These are phyloP conservation scores for Metarhizium brunneum DNA, from an alignment of 2,329 filamentous ascomycete genomes.

Conservation along the genomic window DNA sequence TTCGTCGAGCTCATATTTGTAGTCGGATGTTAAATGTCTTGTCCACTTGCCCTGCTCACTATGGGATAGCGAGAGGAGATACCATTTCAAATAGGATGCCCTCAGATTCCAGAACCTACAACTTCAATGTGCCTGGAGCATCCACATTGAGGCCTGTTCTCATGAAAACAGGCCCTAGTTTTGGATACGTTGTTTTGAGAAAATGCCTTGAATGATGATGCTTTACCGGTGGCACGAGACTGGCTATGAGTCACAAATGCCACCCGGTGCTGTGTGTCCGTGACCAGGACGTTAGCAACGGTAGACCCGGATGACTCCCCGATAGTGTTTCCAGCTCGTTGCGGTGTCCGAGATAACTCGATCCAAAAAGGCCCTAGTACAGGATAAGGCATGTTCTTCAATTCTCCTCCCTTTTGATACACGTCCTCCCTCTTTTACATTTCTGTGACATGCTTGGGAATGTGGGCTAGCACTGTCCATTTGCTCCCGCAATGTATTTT, in stretches of 20 bases:
- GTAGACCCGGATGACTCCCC: conserved; percentile 24
- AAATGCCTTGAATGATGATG: conserved; percentile 19
- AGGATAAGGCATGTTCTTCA: conserved; percentile 29
- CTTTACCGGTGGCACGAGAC: conserved; percentile 8
- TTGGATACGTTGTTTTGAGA: conserved; percentile 27
- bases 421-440: conserved; percentile 23
- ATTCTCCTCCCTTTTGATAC: conserved; percentile 30
- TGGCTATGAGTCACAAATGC: conserved; percentile 19
- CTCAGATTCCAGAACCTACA: conserved; percentile 14
- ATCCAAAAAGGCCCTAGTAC: conserved; percentile 27
- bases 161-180: conserved; percentile 25
- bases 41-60: conserved; percentile 19
- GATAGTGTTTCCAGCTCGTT: conserved; percentile 25
- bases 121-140: background rate
- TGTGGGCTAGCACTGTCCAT: conserved; percentile 38
- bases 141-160: conserved; percentile 14
- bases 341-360: conserved; percentile 30
- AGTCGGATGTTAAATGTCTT: conserved; percentile 15
- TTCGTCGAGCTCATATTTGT: conserved; percentile 15
- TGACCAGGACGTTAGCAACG: conserved; percentile 14
- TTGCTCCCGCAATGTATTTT: conserved; percentile 37
- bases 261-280: conserved; percentile 15
- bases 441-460: conserved; percentile 32
- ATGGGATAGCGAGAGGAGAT: conserved; percentile 24
- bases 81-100: conserved; percentile 20